Evolutionary conservation across 208 protist species (phyloP), one percentile per base, ranked within the genome.

Genomic region (Acanthamoeba sp.): DNA sequence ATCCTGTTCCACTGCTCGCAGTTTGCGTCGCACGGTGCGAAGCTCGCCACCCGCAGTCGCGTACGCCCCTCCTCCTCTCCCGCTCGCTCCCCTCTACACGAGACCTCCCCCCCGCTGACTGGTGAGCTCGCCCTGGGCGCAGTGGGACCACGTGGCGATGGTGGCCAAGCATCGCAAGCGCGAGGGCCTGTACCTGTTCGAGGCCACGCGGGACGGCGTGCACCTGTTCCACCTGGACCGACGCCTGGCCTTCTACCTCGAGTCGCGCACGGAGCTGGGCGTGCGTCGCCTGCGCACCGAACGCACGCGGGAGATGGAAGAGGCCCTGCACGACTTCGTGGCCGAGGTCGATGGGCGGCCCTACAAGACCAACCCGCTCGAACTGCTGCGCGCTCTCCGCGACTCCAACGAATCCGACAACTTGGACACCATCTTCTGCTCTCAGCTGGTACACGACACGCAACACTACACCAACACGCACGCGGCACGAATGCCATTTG

Each of bases 61-160:
- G 89, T 93, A 82, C 89, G 45, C 36, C 55, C 9, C 40, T 24
- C 10, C 18, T 9, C 71, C 18, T 24, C 71, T 0, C 27, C 20
- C 27, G 10, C 10, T 29, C 40, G 9, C 10, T 50, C 5, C 34
- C 18, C 4, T 76, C 34, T 22, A 76, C 12, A 10, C 16, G 0
- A 76, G 80, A 24, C n/a, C 69, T 20, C 38, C 34, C 71, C 20
- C 16, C 59, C 59, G 29, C 5, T 69, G 0, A 5, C 24, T 87
- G 34, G 18, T 62, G 7, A 4, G 16, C 38, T 40, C n/a, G 16
- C n/a, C 20, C 34, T 57, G 24, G 0, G 40, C 0, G 4, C 22
- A 93, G 89, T 93, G 89, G 89, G 89, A 93, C 45, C 89, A 93
- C 42, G 89, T 62, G 45, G 89, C 89, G 64, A 82, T 93, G 89